A percentile compares a stretch with the other conserved stretches of the same genome.
phyloP scores from a whole-genome alignment of 106 monocot species.

The Dactylorhiza incarnata region DNA sequence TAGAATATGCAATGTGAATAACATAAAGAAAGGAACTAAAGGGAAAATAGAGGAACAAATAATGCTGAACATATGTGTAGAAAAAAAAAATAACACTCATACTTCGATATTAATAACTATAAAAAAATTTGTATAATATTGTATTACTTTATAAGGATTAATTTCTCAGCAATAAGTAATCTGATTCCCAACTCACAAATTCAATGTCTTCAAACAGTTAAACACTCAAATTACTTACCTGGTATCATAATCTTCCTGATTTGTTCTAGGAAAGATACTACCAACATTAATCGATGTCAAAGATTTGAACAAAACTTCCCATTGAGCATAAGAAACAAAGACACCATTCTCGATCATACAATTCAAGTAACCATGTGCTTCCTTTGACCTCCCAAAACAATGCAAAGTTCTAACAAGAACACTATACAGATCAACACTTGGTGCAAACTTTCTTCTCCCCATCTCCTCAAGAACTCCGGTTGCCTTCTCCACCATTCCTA shows the following conservation, averaged over 20 bases:
- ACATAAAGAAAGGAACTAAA: no score
- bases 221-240: neutral
- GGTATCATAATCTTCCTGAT: neutral
- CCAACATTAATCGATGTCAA: neutral
- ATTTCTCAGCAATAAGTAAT: neutral
- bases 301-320: constrained; percentile 8
- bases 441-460: constrained; percentile 8
- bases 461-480: constrained; percentile 16
- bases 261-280: neutral
- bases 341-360: constrained; percentile 21
- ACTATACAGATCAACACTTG: constrained; percentile 13
- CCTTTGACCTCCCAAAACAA: constrained; percentile 7
- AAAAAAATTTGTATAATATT: constrained; percentile 1
- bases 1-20: no score
- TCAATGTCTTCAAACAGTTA: neutral
- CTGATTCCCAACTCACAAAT: neutral
- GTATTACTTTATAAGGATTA: neutral
- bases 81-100: neutral
- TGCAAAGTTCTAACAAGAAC: constrained; percentile 17
- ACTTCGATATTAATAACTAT: neutral
- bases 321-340: constrained; percentile 29
- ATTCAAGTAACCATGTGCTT: constrained; percentile 14
- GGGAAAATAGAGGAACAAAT: no score
- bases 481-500: constrained; percentile 5
- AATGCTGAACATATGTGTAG: no score